Conservation (phyloP, 139 green algal species). For the Nannochloris sp. region DNA sequence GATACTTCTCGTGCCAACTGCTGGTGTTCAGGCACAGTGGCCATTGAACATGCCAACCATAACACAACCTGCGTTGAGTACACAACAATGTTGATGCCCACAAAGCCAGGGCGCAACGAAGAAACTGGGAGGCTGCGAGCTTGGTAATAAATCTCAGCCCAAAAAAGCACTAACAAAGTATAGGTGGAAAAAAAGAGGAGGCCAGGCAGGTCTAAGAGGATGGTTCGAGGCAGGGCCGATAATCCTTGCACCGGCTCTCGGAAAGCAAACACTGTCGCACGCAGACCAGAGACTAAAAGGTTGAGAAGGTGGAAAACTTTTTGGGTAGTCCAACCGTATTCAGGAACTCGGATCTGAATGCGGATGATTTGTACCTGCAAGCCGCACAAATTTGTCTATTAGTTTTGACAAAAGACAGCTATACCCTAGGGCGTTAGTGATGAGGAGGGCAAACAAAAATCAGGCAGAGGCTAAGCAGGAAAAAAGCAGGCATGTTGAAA, state of each 20-base stretch:
- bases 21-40: not conserved
- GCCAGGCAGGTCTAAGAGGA: constrained; percentile 84
- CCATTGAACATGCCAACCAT: constrained; percentile 15
- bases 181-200: constrained; percentile 98
- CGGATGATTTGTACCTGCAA: constrained; percentile 70
- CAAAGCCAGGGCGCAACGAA: constrained; percentile 73
- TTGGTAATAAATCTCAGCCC: constrained; percentile 99
- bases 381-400: not conserved
- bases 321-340: constrained; percentile 99
- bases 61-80: constrained; percentile 64
- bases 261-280: constrained; percentile 72
- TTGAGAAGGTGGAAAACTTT: constrained; percentile 99
- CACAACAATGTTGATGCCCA: constrained; percentile 76
- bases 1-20: constrained; percentile 20
- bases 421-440: not conserved
- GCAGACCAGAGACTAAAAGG: constrained; percentile 67
- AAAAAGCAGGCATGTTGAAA: too few relatives aligned
- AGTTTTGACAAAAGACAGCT: not conserved
- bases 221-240: constrained; percentile 24
- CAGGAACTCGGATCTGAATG: constrained; percentile 89
- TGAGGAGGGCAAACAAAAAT: not conserved
- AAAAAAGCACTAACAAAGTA: constrained; percentile 97
- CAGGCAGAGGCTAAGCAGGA: not conserved
- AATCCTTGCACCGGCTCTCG: constrained; percentile 37
- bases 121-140: constrained; percentile 71